Base-by-base conservation (phyloP, 805 yeast genomes). In the Wickerhamomyces rabaulensis region DNA sequence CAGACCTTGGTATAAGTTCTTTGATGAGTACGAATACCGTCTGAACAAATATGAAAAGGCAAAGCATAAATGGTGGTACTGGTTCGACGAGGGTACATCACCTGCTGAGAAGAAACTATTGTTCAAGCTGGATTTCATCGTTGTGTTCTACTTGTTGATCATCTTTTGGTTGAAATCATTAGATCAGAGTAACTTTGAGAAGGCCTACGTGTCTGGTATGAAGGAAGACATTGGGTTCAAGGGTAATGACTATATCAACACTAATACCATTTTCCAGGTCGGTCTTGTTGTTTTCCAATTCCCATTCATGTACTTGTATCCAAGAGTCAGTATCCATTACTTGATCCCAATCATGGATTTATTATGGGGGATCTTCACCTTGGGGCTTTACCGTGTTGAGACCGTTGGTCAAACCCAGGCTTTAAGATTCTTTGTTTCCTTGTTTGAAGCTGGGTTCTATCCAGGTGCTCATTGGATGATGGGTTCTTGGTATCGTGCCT, bases 111-210 rank as follows among this genome's bases (percentile, higher is more conserved):
- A 31, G n/a, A 9, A 31, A 31, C n/a, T 43, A 15, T 15, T 31
- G n/a, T 31, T 31, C 13, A 80, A 80, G 54, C 57, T 80, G 22
- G 86, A 80, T 53, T 51, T 77, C n/a, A 58, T 78, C 38, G 59
- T 82, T 43, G 69, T 80, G 5, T 68, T 73, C 43, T 78, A 79
- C 17, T 70, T 83, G 1, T 76, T 80, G 61, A 61, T 79, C 48
- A 80, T 79, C 3, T 82, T 82, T 61, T 83, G 85, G 85, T 77
- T 81, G 47, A 82, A 82, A 57, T 75, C 75, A 51, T 63, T 83
- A 47, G 88, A 83, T 55, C 75, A 73, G 45, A 68, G 79, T 27
- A 82, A 83, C 60, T 59, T 82, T 45, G 74, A 74, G 52, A 80
- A 82, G 54, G 88, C 87, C 2, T 83, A 81, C 54, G 80, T 78